phyloP scores from a whole-genome alignment of 352 stramenopile species.

The Globisporangium solare region DNA sequence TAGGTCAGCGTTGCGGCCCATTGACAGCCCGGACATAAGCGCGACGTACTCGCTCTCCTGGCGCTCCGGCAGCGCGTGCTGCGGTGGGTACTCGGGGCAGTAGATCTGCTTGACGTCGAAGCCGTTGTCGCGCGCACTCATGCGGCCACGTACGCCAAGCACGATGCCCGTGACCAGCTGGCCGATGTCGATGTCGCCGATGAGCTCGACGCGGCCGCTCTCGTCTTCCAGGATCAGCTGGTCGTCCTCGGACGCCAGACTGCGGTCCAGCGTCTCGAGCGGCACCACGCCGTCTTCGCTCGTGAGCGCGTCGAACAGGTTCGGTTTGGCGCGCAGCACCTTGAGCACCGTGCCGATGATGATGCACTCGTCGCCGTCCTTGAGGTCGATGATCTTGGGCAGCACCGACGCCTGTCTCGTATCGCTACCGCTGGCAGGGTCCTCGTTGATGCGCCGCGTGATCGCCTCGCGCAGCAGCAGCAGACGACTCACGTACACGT shows the following conservation, averaged over 20 bases:
- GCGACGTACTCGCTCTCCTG: slow-evolving; percentile 60
- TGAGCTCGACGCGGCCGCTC: slow-evolving; percentile 77
- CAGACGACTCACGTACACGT: slow-evolving; percentile 88
- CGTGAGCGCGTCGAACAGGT: slow-evolving; percentile 76
- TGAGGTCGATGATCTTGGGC: slow-evolving; percentile 76
- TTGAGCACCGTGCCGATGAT: slow-evolving; percentile 87
- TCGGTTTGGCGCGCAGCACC: slow-evolving; percentile 63
- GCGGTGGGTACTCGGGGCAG: slow-evolving; percentile 43
- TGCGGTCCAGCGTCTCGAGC: slow-evolving; percentile 25
- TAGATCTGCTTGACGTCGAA: slow-evolving; percentile 68
- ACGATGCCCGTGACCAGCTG: slow-evolving; percentile 73
- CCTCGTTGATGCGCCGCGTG: slow-evolving; percentile 36
- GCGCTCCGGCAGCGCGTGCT: slow-evolving; percentile 38
- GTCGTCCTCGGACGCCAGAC: slow-evolving; percentile 67
- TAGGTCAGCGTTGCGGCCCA: slow-evolving; percentile 31
- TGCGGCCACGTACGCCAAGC: slow-evolving; percentile 55
- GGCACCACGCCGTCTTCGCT: slow-evolving; percentile 50
- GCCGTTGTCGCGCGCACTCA: slow-evolving; percentile 30
- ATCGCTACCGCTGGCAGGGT: slow-evolving; percentile 3
- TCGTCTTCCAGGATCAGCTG: slow-evolving; percentile 86
- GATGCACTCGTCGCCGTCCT: slow-evolving; percentile 55
- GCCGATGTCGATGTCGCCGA: slow-evolving; percentile 42
- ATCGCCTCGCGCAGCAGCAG: slow-evolving; percentile 63
- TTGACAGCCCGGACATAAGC: slow-evolving; percentile 51
- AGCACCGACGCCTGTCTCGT: slow-evolving; percentile 25